These are phyloP conservation scores for Infundibulicybe gibba DNA, from an alignment of 768 basidiomycete genomes.

Conservation along the genomic window DNA sequence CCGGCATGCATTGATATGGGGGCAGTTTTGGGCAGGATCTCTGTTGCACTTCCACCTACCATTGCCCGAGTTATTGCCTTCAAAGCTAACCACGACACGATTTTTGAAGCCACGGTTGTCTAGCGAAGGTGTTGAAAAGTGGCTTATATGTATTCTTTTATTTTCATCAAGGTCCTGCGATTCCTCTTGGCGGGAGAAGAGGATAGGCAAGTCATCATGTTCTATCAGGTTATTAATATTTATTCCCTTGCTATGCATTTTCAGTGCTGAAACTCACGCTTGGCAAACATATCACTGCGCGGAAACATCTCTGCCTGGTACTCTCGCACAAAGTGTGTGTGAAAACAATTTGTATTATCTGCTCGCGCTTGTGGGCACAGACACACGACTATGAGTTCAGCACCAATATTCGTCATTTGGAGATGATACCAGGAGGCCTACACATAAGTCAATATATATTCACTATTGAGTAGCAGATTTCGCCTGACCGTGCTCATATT, in stretches of 20 bases:
- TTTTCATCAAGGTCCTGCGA: background rate
- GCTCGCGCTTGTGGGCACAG: constrained; percentile 1
- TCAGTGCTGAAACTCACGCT: background rate
- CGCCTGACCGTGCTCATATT: background rate
- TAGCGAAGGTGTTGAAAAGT: constrained; percentile 4
- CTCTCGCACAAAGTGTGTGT: constrained; percentile 1
- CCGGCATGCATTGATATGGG: constrained; percentile 5
- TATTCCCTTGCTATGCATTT: background rate
- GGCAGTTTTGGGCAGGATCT: constrained; percentile 3
- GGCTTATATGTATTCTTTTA: constrained; percentile 2
- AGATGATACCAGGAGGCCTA: constrained; percentile 5
- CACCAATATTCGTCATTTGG: constrained; percentile 6
- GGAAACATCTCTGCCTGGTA: constrained; percentile 5
- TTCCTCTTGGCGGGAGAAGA: constrained; percentile 8
- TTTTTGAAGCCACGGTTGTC: background rate
- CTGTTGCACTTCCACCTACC: constrained; percentile 7
- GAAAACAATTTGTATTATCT: constrained; percentile 2
- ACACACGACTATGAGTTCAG: constrained; percentile 1
- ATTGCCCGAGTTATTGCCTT: constrained; percentile 2
- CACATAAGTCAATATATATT: no score
- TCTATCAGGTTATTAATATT: background rate
- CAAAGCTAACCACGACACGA: constrained; percentile 4
- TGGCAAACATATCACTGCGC: constrained; percentile 1
- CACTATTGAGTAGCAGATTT: no score
- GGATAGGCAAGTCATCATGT: background rate